Evolutionary conservation across 257 asterid genomes (phyloP).

Genomic region (Voacanga thouarsii): DNA sequence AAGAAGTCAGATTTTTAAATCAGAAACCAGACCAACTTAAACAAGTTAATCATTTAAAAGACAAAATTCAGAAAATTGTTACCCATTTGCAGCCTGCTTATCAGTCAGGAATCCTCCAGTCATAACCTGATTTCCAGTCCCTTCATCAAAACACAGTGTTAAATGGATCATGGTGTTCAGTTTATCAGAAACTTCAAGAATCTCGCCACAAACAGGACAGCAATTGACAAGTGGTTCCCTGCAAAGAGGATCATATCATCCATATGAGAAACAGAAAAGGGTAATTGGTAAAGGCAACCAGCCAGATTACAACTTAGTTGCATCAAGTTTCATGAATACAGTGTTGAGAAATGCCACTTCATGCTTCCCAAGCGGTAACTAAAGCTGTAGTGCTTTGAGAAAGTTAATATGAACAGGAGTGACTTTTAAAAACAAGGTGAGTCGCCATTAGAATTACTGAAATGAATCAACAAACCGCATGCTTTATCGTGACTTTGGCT

Average conservation of each 20-base stretch:
- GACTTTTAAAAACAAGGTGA: neutral
- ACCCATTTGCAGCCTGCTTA: conserved; percentile 98
- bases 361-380: neutral
- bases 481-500: neutral
- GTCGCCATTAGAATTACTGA: neutral
- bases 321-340: neutral
- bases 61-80: conserved; percentile 28
- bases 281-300: neutral
- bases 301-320: neutral
- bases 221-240: conserved; percentile 88
- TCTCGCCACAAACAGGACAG: conserved; percentile 96
- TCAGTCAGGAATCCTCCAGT: conserved; percentile 97
- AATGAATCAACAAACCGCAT: neutral
- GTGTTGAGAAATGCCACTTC: neutral
- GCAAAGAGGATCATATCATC: conserved; percentile 23
- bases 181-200: conserved; percentile 71
- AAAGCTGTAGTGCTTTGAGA: neutral
- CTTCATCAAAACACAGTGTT: conserved; percentile 97
- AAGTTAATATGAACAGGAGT: neutral
- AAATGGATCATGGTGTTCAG: conserved; percentile 79
- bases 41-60: conserved; percentile 4
- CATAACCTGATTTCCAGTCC: conserved; percentile 96
- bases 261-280: conserved; percentile 1
- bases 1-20: conserved; percentile 19
- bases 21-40: conserved; percentile 17